A percentile compares a stretch with the other conserved stretches of the same genome.
phyloP scores from a whole-genome alignment of 2,329 filamentous ascomycete genomes.

The Botryotinia convoluta region DNA sequence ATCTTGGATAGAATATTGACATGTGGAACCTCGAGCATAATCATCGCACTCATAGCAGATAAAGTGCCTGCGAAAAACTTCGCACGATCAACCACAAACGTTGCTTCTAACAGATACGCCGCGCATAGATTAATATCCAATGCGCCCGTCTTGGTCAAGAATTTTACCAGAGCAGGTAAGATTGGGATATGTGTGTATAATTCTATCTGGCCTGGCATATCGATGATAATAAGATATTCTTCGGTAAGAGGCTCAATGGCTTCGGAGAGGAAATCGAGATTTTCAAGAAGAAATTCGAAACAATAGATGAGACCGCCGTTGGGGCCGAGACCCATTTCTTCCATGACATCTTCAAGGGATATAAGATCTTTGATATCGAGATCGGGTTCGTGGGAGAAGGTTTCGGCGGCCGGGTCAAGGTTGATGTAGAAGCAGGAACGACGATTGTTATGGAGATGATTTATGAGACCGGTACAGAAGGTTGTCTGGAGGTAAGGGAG shows the following conservation, averaged over 20 bases:
- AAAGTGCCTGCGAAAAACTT: constrained; percentile 97
- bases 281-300: constrained; percentile 93
- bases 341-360: constrained; percentile 93
- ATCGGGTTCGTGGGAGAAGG: constrained; percentile 87
- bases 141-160: constrained; percentile 73
- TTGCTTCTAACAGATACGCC: constrained; percentile 90
- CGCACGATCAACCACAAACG: constrained; percentile 90
- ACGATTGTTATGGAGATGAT: constrained; percentile 84
- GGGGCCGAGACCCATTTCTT: constrained; percentile 84
- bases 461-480: constrained; percentile 90
- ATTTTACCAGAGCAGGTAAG: constrained; percentile 77
- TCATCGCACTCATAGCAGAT: constrained; percentile 97
- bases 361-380: constrained; percentile 96
- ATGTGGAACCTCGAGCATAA: constrained; percentile 96
- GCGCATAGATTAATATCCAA: constrained; percentile 91
- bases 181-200: constrained; percentile 97
- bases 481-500: constrained; percentile 61
- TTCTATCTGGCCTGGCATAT: constrained; percentile 99
- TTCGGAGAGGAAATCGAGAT: constrained; percentile 87
- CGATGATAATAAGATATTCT: constrained; percentile 95
- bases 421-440: constrained; percentile 98
- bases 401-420: constrained; percentile 92
- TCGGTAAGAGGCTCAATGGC: constrained; percentile 83
- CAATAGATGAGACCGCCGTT: constrained; percentile 95
- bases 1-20: constrained; percentile 97